These are phyloP conservation scores for Capsicum rhomboideum DNA, from an alignment of 257 asterid species.

Conservation along the genomic window DNA sequence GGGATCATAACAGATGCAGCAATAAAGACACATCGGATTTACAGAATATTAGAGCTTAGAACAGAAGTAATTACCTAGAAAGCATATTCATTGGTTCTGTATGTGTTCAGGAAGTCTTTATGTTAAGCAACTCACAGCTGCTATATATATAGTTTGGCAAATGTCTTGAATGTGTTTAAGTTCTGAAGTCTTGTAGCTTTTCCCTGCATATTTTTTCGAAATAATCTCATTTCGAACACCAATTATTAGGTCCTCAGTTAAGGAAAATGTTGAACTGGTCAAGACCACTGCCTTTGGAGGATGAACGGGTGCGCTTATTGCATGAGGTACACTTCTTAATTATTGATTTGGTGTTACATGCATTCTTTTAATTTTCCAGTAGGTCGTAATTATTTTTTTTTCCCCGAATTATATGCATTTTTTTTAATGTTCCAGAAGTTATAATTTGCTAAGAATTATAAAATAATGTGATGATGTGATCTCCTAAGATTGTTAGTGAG, in stretches of 20 bases:
- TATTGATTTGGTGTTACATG: neutral
- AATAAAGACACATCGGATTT: neutral
- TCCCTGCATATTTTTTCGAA: neutral
- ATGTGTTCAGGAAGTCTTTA: neutral
- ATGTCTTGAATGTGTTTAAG: neutral
- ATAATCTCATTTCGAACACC: conserved; percentile 9
- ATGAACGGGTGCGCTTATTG: conserved; percentile 82
- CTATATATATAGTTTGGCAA: neutral
- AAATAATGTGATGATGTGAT: neutral
- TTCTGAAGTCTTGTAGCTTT: neutral
- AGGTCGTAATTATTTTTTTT: conserved; percentile 6
- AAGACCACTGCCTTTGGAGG: conserved; percentile 91
- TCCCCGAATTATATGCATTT: neutral
- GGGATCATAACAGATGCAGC: neutral
- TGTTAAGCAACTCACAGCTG: neutral
- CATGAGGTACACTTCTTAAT: conserved; percentile 57
- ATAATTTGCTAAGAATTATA: neutral
- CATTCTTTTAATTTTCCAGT: neutral
- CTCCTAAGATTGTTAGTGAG: neutral
- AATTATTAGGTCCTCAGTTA: conserved; percentile 65
- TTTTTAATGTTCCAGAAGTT: neutral
- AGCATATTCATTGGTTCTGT: neutral
- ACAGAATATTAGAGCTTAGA: neutral
- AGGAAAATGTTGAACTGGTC: conserved; percentile 86
- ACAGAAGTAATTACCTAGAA: neutral